Percentiles rank a stretch among this genome's conserved stretches.
phyloP scores from a whole-genome alignment of 2,329 filamentous ascomycete species.

The Nothophoma quercina region DNA sequence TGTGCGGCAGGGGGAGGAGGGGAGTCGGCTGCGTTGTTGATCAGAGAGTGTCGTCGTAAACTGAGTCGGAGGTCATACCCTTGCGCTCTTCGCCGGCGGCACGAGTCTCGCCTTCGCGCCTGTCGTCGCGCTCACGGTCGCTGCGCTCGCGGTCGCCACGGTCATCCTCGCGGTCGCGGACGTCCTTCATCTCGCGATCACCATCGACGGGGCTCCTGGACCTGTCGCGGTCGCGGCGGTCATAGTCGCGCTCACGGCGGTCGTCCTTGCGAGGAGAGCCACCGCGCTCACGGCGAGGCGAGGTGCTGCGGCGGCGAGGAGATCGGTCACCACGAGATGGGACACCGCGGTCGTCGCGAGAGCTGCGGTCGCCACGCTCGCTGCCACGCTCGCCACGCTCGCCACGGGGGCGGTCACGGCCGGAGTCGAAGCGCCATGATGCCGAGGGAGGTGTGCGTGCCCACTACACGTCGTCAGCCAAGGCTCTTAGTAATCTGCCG shows the following conservation, averaged over 20 bases:
- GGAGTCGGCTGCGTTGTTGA: slow-evolving; percentile 68
- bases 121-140: slow-evolving; percentile 60
- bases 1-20: slow-evolving; percentile 75
- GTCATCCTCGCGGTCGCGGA: slow-evolving; percentile 68
- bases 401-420: slow-evolving; percentile 52
- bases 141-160: slow-evolving; percentile 58
- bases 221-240: slow-evolving; percentile 76
- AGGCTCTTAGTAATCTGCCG: not conserved
- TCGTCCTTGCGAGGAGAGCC: slow-evolving; percentile 80
- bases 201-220: slow-evolving; percentile 67
- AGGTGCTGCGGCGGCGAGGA: slow-evolving; percentile 56
- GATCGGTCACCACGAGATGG: slow-evolving; percentile 78
- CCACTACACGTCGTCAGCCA: slow-evolving; percentile 70
- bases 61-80: slow-evolving; percentile 62
- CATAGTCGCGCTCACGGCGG: slow-evolving; percentile 69
- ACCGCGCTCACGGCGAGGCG: slow-evolving; percentile 63
- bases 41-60: slow-evolving; percentile 33
- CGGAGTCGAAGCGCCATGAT: slow-evolving; percentile 97
- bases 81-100: slow-evolving; percentile 90
- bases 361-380: slow-evolving; percentile 65
- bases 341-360: slow-evolving; percentile 73
- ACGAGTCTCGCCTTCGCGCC: slow-evolving; percentile 68
- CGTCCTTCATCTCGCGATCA: slow-evolving; percentile 58
- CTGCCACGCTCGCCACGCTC: slow-evolving; percentile 70
- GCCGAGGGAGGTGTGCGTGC: slow-evolving; percentile 96